Evolutionary conservation across 2,329 filamentous ascomycete species (phyloP).

Genomic region (Sclerotinia glacialis): DNA sequence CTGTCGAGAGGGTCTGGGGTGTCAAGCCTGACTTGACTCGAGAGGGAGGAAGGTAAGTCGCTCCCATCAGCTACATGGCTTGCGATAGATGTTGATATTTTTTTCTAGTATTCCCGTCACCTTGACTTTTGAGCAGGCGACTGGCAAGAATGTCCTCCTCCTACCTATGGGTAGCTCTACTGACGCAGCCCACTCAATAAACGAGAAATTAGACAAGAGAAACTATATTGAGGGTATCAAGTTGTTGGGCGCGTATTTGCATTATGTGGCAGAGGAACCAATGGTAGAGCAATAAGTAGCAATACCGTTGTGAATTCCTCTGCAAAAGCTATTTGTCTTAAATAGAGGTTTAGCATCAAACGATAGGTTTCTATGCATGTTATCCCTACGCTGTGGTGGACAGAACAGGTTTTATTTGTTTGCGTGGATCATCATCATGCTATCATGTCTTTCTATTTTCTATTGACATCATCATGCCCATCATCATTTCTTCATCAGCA

Average conservation of each 20-base stretch:
- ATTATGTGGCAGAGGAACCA: constrained; percentile 92
- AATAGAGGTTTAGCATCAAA: background rate
- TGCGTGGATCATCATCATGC: background rate
- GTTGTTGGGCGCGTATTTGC: constrained; percentile 88
- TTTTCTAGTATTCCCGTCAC: constrained; percentile 82
- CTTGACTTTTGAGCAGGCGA: constrained; percentile 94
- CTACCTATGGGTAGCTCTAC: constrained; percentile 97
- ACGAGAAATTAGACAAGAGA: constrained; percentile 94
- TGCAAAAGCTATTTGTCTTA: background rate
- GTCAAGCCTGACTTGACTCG: constrained; percentile 92
- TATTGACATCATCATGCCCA: constrained; percentile 8
- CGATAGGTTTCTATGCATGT: background rate
- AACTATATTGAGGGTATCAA: constrained; percentile 99
- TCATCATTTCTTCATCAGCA: constrained; percentile 8
- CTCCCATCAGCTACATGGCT: constrained; percentile 13
- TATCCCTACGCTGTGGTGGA: background rate
- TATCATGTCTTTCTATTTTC: constrained; percentile 3
- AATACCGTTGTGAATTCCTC: background rate
- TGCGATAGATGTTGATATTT: constrained; percentile 20
- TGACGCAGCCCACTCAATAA: constrained; percentile 94
- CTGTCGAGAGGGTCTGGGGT: constrained; percentile 92
- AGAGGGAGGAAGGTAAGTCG: constrained; percentile 78
- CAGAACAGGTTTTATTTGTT: background rate
- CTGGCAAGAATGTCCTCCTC: constrained; percentile 94
- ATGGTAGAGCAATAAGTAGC: constrained; percentile 39